Conservation (phyloP, 2,329 filamentous ascomycete species). For the Samsoniella hepiali region DNA sequence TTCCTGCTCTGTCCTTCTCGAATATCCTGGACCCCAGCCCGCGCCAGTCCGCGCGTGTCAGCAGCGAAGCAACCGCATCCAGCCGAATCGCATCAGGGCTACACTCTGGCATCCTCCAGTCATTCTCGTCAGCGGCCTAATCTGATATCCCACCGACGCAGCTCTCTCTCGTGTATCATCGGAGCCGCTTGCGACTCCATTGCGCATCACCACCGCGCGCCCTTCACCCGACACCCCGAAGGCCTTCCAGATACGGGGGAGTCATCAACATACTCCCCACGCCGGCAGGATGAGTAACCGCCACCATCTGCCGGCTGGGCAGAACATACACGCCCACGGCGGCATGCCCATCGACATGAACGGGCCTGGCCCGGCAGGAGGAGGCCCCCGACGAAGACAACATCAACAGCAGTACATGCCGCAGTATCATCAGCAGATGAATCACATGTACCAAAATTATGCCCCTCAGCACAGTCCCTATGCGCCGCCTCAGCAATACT, state of each 20-base stretch:
- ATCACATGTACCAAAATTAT: conserved; percentile 50
- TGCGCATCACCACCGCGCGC: neutral
- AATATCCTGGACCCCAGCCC: neutral
- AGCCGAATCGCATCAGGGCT: neutral
- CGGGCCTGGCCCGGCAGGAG: conserved; percentile 31
- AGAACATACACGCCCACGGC: conserved; percentile 51
- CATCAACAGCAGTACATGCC: conserved; percentile 32
- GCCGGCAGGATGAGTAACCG: conserved; percentile 74
- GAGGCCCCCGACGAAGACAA: conserved; percentile 34
- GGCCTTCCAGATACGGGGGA: conserved; percentile 11
- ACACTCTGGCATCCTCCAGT: neutral
- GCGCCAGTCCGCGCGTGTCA: conserved; percentile 1
- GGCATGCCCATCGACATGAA: conserved; percentile 35
- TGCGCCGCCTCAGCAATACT: conserved; percentile 40
- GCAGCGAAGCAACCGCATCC: neutral
- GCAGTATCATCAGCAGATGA: conserved; percentile 41
- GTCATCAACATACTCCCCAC: conserved; percentile 42
- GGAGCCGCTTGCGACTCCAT: neutral
- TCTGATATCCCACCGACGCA: neutral
- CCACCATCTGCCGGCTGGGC: conserved; percentile 78
- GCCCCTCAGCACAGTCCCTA: conserved; percentile 49
- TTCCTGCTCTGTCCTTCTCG: neutral
- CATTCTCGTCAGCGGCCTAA: neutral
- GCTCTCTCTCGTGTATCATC: neutral
- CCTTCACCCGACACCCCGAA: conserved; percentile 1